Conservation (phyloP, 2,329 filamentous ascomycete species). For the Cadophora sp. region DNA sequence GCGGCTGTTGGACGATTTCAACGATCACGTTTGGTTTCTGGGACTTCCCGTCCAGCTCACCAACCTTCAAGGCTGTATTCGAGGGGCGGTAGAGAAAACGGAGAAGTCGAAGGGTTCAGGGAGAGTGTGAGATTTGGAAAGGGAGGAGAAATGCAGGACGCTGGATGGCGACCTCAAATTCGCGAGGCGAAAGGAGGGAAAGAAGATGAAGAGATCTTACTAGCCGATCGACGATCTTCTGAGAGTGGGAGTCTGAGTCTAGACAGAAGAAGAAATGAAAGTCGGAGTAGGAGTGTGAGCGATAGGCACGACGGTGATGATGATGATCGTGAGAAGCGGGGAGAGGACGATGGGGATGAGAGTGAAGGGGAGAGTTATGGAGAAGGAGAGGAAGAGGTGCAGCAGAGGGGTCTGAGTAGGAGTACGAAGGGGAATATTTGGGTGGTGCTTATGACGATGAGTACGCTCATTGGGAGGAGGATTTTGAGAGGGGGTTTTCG, state of each 20-base stretch:
- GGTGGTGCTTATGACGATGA: conserved; percentile 30
- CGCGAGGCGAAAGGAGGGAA: neutral
- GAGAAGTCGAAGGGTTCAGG: too few species aligned
- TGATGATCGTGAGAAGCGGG: conserved; percentile 5
- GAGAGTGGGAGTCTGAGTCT: neutral
- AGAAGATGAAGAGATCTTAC: conserved; percentile 11
- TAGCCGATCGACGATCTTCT: conserved; percentile 10
- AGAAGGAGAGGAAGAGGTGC: neutral
- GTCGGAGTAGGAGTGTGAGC: conserved; percentile 1
- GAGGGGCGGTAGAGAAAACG: too few species aligned
- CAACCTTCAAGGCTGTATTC: too few species aligned
- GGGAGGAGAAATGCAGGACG: neutral
- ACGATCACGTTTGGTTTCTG: too few species aligned
- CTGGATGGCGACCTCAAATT: conserved; percentile 8
- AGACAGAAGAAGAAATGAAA: conserved; percentile 8
- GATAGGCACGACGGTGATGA: neutral
- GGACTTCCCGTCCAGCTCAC: too few species aligned
- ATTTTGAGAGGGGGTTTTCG: conserved; percentile 38
- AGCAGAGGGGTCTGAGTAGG: conserved; percentile 15
- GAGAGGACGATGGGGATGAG: conserved; percentile 9
- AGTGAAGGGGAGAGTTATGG: neutral
- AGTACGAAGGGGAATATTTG: conserved; percentile 32
- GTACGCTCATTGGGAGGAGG: conserved; percentile 36
- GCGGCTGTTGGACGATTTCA: too few species aligned
- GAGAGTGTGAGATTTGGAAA: too few species aligned